phyloP scores from a whole-genome alignment of 1,139 yeast genomes.

The Zygosaccharomyces pseudobailii region DNA sequence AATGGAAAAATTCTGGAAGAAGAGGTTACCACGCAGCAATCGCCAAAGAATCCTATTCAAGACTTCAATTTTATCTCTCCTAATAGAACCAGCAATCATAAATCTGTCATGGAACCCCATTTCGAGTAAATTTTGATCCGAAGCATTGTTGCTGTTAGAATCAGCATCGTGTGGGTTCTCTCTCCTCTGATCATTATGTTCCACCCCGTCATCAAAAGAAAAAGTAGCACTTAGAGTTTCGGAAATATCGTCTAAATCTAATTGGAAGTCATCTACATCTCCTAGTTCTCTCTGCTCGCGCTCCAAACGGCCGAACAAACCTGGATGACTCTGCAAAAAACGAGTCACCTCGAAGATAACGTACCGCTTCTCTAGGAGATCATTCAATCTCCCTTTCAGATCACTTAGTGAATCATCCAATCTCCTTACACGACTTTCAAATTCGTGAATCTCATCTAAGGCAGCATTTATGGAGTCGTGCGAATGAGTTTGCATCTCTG shows the following conservation, averaged over 20 bases:
- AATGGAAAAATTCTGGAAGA: slow-evolving; percentile 58
- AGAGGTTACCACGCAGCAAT: slow-evolving; percentile 66
- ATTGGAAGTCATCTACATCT: slow-evolving; percentile 26
- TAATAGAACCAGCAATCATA: slow-evolving; percentile 59
- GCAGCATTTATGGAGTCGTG: slow-evolving; percentile 43
- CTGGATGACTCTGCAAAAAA: slow-evolving; percentile 37
- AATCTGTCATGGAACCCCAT: slow-evolving; percentile 35
- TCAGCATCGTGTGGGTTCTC: not conserved
- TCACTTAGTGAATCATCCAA: slow-evolving; percentile 42
- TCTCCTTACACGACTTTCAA: slow-evolving; percentile 43
- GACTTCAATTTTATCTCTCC: slow-evolving; percentile 52
- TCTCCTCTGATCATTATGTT: slow-evolving; percentile 10
- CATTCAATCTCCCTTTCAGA: slow-evolving; percentile 36
- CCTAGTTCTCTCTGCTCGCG: slow-evolving; percentile 17
- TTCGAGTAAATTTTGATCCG: slow-evolving; percentile 24
- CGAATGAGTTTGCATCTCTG: slow-evolving; percentile 24
- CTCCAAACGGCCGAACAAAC: slow-evolving; percentile 25
- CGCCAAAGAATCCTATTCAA: slow-evolving; percentile 71
- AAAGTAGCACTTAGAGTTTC: slow-evolving; percentile 27
- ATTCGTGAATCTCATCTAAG: slow-evolving; percentile 37
- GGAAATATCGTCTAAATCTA: slow-evolving; percentile 20
- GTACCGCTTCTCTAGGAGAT: slow-evolving; percentile 45
- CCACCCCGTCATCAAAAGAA: slow-evolving; percentile 23
- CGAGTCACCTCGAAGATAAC: slow-evolving; percentile 44
- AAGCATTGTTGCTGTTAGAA: slow-evolving; percentile 10